Evolutionary conservation across 176 grass and related monocot genomes (phyloP).

Genomic region (Musa troglodytarum): DNA sequence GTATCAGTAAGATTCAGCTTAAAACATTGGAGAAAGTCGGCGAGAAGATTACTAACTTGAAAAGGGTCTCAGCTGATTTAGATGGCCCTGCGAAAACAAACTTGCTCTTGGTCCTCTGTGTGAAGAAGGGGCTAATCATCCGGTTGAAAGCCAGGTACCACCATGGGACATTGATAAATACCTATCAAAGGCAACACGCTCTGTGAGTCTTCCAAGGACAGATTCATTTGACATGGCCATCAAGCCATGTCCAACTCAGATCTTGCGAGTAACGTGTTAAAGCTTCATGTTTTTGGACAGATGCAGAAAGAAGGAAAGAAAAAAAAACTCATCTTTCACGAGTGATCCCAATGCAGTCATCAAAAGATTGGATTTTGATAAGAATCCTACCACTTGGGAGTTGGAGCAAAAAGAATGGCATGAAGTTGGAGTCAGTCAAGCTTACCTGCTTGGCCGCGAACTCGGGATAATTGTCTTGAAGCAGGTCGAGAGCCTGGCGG

Average conservation of each 20-base stretch:
- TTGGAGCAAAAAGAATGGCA: neutral
- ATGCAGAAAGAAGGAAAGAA: neutral
- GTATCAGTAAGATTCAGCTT: too few species aligned
- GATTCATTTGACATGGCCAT: neutral
- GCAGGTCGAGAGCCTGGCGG: conserved; percentile 71
- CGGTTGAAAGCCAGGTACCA: conserved; percentile 91
- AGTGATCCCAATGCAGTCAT: neutral
- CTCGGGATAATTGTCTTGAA: conserved; percentile 97
- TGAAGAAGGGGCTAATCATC: conserved; percentile 94
- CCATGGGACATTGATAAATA: conserved; percentile 99
- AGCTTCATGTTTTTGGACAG: neutral
- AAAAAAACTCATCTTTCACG: neutral
- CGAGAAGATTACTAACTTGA: conserved; percentile 37
- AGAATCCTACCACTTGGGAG: too few species aligned
- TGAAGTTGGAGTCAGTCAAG: too few species aligned
- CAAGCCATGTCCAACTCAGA: too few species aligned
- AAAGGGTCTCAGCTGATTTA: conserved; percentile 75
- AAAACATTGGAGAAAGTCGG: too few species aligned
- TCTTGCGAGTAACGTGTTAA: neutral
- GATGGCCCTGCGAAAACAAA: conserved; percentile 80
- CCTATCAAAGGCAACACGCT: conserved; percentile 29
- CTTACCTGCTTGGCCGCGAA: conserved; percentile 93
- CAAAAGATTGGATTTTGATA: neutral
- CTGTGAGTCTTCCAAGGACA: neutral
- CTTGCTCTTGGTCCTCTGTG: conserved; percentile 95